Evolutionary conservation across 139 green algal genomes (phyloP).

Genomic region (Deuterostichococcus epilithicus): DNA sequence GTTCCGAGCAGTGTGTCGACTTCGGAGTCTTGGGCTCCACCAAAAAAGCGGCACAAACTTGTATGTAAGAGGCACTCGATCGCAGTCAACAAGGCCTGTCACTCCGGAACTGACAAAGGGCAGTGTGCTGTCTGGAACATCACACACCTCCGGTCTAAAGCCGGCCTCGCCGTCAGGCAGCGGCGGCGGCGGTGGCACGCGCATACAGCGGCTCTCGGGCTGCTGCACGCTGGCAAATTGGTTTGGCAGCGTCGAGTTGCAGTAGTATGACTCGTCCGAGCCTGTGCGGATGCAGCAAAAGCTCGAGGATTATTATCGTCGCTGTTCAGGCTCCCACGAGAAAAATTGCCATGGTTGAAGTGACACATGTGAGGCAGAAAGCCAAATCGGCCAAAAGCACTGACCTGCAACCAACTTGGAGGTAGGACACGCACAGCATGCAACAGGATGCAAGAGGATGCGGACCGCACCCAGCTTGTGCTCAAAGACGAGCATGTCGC

Average conservation of each 20-base stretch:
- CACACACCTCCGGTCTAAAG: constrained; percentile 49
- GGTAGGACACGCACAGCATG: no score
- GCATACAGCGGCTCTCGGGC: constrained; percentile 37
- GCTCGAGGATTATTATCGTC: neutral
- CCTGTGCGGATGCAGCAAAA: neutral
- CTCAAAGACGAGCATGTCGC: constrained; percentile 68
- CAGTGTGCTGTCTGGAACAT: neutral
- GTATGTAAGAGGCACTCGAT: neutral
- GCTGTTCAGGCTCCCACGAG: no score
- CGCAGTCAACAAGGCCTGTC: neutral
- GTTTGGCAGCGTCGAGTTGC: constrained; percentile 62
- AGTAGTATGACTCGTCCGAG: constrained; percentile 53
- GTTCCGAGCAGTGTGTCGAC: no score
- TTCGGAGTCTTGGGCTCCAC: no score
- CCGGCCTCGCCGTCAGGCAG: constrained; percentile 56
- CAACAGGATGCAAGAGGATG: no score
- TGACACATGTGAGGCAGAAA: no score
- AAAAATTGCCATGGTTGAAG: no score
- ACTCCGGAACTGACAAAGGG: neutral
- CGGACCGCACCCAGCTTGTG: constrained; percentile 20
- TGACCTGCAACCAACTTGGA: no score
- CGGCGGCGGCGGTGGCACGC: constrained; percentile 46
- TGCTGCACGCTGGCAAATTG: constrained; percentile 33
- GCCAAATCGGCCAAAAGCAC: no score
- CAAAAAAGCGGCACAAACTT: no score